phyloP scores from a whole-genome alignment of 495 filamentous ascomycete genomes.

The Corynascus novoguineensis region DNA sequence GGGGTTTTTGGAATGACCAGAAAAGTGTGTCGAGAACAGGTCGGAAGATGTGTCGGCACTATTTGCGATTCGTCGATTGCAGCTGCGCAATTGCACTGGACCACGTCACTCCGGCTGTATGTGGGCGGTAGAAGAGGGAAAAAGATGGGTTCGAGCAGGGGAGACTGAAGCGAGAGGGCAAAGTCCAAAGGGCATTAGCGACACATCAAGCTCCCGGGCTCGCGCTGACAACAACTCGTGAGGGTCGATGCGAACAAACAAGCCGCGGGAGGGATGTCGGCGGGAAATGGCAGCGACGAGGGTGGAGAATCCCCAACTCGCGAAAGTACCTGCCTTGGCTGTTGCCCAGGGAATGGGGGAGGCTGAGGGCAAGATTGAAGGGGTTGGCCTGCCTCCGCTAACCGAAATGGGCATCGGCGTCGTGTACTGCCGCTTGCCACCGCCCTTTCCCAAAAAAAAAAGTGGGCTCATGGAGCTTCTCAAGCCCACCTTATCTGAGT shows the following conservation, averaged over 20 bases:
- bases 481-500: too few relatives aligned
- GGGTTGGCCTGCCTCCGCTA: conserved; percentile 28
- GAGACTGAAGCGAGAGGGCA: neutral
- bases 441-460: too few relatives aligned
- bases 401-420: neutral
- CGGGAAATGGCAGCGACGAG: conserved; percentile 4
- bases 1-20: neutral
- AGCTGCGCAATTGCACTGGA: conserved; percentile 12
- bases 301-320: neutral
- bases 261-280: conserved; percentile 2
- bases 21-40: neutral
- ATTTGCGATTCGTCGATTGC: conserved; percentile 3
- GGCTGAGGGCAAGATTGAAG: conserved; percentile 21
- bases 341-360: conserved; percentile 30
- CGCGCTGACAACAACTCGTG: neutral
- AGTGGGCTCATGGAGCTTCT: neutral
- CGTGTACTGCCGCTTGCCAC: conserved; percentile 13
- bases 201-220: conserved; percentile 11
- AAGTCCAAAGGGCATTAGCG: neutral
- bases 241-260: neutral
- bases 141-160: neutral
- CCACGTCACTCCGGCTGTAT: conserved; percentile 13
- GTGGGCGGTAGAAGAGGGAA: neutral
- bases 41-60: neutral
- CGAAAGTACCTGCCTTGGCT: conserved; percentile 13